Conservation (phyloP, 2,329 filamentous ascomycete genomes). For the Dactylellina leptospora region DNA sequence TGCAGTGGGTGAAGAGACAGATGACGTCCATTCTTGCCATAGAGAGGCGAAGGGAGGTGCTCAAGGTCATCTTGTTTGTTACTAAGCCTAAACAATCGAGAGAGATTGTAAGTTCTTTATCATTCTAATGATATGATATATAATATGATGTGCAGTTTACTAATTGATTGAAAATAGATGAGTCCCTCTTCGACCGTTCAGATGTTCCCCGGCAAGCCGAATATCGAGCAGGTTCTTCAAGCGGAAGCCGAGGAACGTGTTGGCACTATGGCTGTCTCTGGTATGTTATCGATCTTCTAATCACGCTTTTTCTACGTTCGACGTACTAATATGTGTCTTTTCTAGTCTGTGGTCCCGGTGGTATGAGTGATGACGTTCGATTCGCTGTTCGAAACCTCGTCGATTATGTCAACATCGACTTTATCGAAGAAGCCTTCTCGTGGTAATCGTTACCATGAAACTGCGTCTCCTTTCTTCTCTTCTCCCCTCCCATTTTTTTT, state of each 20-base stretch:
- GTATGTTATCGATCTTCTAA: constrained; percentile 69
- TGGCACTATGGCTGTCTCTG: constrained; percentile 76
- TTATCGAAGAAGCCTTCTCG: constrained; percentile 79
- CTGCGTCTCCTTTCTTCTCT: background rate
- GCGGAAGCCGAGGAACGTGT: constrained; percentile 78
- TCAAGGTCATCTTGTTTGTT: constrained; percentile 81
- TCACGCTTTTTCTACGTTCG: background rate
- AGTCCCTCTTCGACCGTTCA: constrained; percentile 79
- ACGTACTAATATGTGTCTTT: constrained; percentile 14
- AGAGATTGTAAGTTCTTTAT: constrained; percentile 60
- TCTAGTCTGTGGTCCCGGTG: constrained; percentile 75
- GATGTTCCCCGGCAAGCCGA: constrained; percentile 83
- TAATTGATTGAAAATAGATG: constrained; percentile 38
- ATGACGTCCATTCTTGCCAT: constrained; percentile 82
- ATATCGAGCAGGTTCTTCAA: constrained; percentile 75
- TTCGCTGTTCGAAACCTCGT: constrained; percentile 73
- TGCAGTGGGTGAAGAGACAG: constrained; percentile 84
- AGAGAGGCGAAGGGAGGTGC: constrained; percentile 75
- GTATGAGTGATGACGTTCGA: constrained; percentile 78
- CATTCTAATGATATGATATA: background rate
- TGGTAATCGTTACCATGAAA: constrained; percentile 53
- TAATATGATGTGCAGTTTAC: constrained; percentile 7
- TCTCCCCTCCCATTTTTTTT: constrained; percentile 9
- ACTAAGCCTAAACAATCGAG: constrained; percentile 65
- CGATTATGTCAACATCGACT: constrained; percentile 72